Evolutionary conservation across 2,329 filamentous ascomycete genomes (phyloP).

Genomic region (Coniochaeta ligniaria): DNA sequence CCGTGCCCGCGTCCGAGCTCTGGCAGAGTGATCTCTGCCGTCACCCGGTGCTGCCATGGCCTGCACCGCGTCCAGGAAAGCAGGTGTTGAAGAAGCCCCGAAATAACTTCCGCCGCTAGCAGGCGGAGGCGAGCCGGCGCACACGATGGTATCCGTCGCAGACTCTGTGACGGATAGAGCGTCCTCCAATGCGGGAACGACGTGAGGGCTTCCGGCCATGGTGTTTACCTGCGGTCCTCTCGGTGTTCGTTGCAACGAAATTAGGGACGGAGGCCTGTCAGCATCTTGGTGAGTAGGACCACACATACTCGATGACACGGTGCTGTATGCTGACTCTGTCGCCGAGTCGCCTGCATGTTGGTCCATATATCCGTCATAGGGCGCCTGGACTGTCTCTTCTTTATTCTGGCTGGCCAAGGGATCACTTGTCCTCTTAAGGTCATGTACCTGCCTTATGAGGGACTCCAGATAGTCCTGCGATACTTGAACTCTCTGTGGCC

Average conservation of each 20-base stretch:
- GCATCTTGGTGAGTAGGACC: not conserved
- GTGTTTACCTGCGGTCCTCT: not conserved
- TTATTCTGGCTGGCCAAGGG: not conserved
- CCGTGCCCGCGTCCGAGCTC: not conserved
- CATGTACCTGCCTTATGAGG: not conserved
- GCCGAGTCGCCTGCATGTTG: not conserved
- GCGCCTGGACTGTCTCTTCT: not conserved
- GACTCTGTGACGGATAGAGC: not conserved
- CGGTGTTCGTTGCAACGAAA: not conserved
- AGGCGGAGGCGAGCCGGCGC: not conserved
- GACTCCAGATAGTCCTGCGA: slow-evolving; percentile 3
- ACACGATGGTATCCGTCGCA: not conserved
- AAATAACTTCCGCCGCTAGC: slow-evolving; percentile 1
- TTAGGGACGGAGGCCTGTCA: not conserved
- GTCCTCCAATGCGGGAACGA: not conserved
- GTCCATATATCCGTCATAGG: not conserved
- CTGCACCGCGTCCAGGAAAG: not conserved
- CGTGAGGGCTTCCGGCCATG: not conserved
- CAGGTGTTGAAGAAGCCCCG: slow-evolving; percentile 1
- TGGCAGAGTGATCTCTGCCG: not conserved
- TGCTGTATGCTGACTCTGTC: not conserved
- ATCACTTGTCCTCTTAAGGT: not conserved
- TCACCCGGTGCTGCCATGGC: not conserved
- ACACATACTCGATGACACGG: not conserved
- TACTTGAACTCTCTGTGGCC: slow-evolving; percentile 4